These are phyloP conservation scores for Chlorella sp. DNA, from an alignment of 139 green algal genomes.

Conservation along the genomic window DNA sequence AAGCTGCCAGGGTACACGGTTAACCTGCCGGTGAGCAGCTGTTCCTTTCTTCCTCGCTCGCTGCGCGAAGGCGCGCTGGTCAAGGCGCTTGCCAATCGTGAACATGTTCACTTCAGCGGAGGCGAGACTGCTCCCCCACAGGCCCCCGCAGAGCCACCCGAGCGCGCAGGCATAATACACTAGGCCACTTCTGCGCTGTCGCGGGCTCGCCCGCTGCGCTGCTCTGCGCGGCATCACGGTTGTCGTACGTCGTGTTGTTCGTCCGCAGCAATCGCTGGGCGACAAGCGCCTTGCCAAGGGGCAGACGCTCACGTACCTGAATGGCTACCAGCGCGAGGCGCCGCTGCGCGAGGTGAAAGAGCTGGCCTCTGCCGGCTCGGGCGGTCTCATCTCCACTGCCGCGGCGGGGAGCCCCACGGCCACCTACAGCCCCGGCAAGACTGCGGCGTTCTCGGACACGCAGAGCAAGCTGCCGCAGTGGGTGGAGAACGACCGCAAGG, in stretches of 20 bases:
- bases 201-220: too few relatives aligned
- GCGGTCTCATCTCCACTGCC: constrained; percentile 1
- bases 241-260: too few relatives aligned
- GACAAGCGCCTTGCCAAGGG: constrained; percentile 44
- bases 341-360: constrained; percentile 25
- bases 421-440: constrained; percentile 9
- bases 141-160: too few relatives aligned
- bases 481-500: constrained; percentile 78
- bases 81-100: not conserved
- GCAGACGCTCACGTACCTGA: constrained; percentile 65
- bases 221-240: too few relatives aligned
- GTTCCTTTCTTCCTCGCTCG: too few relatives aligned
- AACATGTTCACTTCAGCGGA: not conserved
- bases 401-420: not conserved
- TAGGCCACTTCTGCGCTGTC: too few relatives aligned
- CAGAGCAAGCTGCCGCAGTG: constrained; percentile 59
- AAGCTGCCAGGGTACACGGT: constrained; percentile 75
- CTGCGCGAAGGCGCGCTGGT: too few relatives aligned
- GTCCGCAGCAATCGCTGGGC: constrained; percentile 35
- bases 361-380: not conserved
- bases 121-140: too few relatives aligned
- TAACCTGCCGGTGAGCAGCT: constrained; percentile 47
- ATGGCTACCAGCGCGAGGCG: constrained; percentile 61
- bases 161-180: too few relatives aligned
- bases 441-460: constrained; percentile 9